Percentiles rank a stretch among this genome's conserved stretches.
These are phyloP conservation scores for Lipomyces chichibuensis DNA, from an alignment of 805 yeast species.

Conservation along the genomic window DNA sequence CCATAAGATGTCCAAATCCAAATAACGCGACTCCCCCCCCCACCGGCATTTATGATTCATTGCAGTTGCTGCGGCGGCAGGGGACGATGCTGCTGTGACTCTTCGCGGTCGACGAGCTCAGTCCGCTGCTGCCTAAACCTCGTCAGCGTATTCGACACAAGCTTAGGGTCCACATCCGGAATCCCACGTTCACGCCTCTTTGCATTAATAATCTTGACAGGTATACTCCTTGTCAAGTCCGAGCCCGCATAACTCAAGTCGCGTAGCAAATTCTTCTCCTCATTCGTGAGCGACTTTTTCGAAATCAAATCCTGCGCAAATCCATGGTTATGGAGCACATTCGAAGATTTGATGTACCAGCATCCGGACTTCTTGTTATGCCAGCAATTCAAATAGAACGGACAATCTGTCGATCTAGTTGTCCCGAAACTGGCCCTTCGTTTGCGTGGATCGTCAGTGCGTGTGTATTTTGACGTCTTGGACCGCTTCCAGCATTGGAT, in stretches of 20 bases:
- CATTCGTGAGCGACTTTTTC: slow-evolving; percentile 22
- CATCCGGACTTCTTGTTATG: slow-evolving; percentile 31
- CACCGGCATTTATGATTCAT: background rate
- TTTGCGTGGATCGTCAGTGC: slow-evolving; percentile 21
- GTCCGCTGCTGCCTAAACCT: slow-evolving; percentile 16
- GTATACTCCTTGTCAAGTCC: slow-evolving; percentile 25
- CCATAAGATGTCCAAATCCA: background rate
- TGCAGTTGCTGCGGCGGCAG: background rate
- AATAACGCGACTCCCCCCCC: background rate
- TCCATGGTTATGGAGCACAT: slow-evolving; percentile 26
- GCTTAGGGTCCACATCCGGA: slow-evolving; percentile 33
- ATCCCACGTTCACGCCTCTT: slow-evolving; percentile 27
- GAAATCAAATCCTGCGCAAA: slow-evolving; percentile 26
- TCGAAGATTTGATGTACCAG: slow-evolving; percentile 33
- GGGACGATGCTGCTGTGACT: background rate
- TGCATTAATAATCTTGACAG: slow-evolving; percentile 30
- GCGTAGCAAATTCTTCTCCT: slow-evolving; percentile 17
- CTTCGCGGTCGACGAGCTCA: slow-evolving; percentile 4
- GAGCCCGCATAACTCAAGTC: slow-evolving; percentile 32
- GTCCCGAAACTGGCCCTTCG: slow-evolving; percentile 29
- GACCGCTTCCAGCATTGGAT: slow-evolving; percentile 35
- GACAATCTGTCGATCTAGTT: slow-evolving; percentile 32
- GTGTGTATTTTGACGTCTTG: slow-evolving; percentile 30
- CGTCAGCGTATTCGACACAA: slow-evolving; percentile 29
- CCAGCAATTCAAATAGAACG: slow-evolving; percentile 33